Conservation (phyloP, 1,284 basidiomycete species). For the Ustilago xerochloae region DNA sequence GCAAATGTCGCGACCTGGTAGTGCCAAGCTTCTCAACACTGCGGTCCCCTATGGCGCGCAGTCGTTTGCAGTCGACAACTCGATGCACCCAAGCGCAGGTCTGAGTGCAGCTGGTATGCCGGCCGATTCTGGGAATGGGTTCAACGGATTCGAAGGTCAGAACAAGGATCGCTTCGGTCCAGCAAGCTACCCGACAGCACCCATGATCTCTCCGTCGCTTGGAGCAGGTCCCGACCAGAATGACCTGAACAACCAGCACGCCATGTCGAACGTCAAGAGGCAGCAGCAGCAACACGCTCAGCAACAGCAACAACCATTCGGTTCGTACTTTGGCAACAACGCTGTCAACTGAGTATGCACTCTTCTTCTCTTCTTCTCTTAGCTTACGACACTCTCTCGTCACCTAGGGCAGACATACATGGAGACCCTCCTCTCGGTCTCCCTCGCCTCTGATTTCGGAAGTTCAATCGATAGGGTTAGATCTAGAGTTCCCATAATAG, state of each 20-base stretch:
- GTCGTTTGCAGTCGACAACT: constrained; percentile 11
- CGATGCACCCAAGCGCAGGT: background rate
- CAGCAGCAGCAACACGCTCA: constrained; percentile 4
- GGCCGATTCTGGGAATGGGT: constrained; percentile 1
- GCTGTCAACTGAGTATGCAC: constrained; percentile 2
- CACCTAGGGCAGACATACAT: background rate
- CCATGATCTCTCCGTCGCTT: constrained; percentile 23
- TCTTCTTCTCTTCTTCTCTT: background rate
- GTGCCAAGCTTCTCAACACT: constrained; percentile 19
- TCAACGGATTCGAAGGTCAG: constrained; percentile 9
- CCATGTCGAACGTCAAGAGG: constrained; percentile 3
- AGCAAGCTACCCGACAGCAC: constrained; percentile 8
- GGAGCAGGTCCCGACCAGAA: constrained; percentile 9
- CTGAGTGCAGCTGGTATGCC: constrained; percentile 7
- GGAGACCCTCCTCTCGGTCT: background rate
- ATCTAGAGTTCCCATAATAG: background rate
- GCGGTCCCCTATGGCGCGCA: constrained; percentile 17
- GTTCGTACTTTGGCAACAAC: constrained; percentile 25
- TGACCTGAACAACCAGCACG: background rate
- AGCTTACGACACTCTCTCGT: background rate
- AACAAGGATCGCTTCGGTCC: constrained; percentile 24
- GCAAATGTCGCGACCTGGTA: constrained; percentile 20
- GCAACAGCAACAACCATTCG: constrained; percentile 17
- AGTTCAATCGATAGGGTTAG: background rate
- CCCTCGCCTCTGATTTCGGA: background rate